These are phyloP conservation scores for Coemansia sp. DNA, from an alignment of 192 early-diverging fungal species.

Conservation along the genomic window DNA sequence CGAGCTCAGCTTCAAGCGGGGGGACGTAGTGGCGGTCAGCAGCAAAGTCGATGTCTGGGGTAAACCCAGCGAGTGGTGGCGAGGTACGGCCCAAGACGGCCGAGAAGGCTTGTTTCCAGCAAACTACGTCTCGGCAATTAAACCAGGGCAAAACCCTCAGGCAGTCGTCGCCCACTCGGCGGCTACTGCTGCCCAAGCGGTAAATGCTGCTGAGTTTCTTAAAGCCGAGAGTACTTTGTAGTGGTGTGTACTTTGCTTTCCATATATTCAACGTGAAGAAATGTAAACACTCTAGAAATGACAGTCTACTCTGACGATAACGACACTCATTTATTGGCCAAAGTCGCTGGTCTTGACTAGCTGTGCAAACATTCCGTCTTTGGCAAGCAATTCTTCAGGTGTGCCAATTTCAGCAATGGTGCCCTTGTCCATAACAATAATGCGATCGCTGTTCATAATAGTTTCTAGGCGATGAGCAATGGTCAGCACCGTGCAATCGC, in stretches of 20 bases:
- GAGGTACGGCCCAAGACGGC: conserved; percentile 81
- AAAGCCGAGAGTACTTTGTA: conserved; percentile 25
- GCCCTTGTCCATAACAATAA: conserved; percentile 72
- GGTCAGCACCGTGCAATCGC: conserved; percentile 49
- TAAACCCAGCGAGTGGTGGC: conserved; percentile 88
- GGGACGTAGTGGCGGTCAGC: conserved; percentile 89
- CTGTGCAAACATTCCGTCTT: conserved; percentile 21
- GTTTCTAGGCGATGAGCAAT: conserved; percentile 79
- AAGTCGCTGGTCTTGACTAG: conserved; percentile 9
- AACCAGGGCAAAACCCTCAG: conserved; percentile 66
- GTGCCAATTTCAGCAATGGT: conserved; percentile 64
- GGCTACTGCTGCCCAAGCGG: conserved; percentile 25
- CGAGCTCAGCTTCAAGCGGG: conserved; percentile 83
- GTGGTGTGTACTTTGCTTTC: not conserved
- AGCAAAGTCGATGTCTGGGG: conserved; percentile 81
- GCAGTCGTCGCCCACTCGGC: conserved; percentile 46
- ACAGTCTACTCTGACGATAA: not conserved
- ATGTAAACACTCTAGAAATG: not conserved
- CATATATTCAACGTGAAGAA: not conserved
- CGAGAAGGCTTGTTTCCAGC: conserved; percentile 88
- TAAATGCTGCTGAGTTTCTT: conserved; percentile 37
- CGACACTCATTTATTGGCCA: not conserved
- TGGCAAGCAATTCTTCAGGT: conserved; percentile 61
- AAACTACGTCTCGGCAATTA: conserved; percentile 88
- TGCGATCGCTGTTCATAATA: conserved; percentile 65